Conservation (phyloP, 2,329 filamentous ascomycete species). For the Calonectria ilicicola region DNA sequence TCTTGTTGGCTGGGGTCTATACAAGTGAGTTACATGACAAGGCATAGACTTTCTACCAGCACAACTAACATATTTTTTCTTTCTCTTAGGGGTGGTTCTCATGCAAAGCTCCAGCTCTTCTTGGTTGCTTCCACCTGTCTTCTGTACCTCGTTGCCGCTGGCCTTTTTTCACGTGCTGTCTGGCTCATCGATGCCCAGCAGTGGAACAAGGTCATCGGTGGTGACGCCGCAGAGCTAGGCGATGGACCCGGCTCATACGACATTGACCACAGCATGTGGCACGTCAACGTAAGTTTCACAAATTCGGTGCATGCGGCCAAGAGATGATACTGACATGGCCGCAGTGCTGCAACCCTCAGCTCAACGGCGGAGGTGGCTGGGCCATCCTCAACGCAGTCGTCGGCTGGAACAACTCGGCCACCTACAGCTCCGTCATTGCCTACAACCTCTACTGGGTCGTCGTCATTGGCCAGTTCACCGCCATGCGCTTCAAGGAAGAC, state of each 20-base stretch:
- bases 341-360: conserved; percentile 80
- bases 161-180: conserved; percentile 81
- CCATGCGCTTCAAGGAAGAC: conserved; percentile 75
- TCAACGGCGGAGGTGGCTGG: conserved; percentile 83
- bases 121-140: conserved; percentile 86
- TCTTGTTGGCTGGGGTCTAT: conserved; percentile 79
- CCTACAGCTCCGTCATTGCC: conserved; percentile 85
- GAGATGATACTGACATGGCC: neutral
- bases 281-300: conserved; percentile 74
- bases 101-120: conserved; percentile 73
- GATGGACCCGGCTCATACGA: conserved; percentile 82
- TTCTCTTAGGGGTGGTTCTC: conserved; percentile 54
- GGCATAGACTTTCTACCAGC: neutral
- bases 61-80: neutral
- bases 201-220: conserved; percentile 75
- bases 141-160: conserved; percentile 86
- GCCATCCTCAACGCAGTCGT: conserved; percentile 88
- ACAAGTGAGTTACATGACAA: conserved; percentile 66
- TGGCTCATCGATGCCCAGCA: conserved; percentile 80
- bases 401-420: conserved; percentile 90
- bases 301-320: neutral
- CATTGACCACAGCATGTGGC: conserved; percentile 83
- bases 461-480: conserved; percentile 77
- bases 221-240: conserved; percentile 64
- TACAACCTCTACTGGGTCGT: conserved; percentile 91